Percentiles rank a stretch among this genome's conserved stretches.
phyloP scores from a whole-genome alignment of 2,329 filamentous ascomycete species.

The Cercospora brassicicola region DNA sequence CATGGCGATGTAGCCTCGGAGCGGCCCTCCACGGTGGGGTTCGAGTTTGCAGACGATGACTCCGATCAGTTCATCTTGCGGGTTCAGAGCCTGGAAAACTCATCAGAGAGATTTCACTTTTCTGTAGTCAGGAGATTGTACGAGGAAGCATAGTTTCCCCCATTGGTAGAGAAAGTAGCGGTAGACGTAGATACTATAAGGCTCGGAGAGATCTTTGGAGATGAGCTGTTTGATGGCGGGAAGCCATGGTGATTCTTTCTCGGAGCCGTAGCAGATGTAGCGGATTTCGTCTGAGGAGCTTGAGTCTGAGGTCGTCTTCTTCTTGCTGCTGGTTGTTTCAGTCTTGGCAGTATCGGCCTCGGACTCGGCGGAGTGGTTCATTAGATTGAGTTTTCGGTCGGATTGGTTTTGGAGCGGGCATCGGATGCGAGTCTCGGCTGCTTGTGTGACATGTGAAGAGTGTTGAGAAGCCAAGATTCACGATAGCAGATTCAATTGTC shows the following conservation, averaged over 20 bases:
- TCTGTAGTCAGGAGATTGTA: conserved; percentile 41
- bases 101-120: not conserved
- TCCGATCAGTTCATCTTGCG: conserved; percentile 69
- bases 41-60: conserved; percentile 96
- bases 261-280: conserved; percentile 61
- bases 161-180: conserved; percentile 97
- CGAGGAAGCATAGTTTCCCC: conserved; percentile 96
- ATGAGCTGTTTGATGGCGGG: conserved; percentile 88
- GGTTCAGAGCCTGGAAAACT: conserved; percentile 48
- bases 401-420: not conserved
- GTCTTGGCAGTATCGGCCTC: conserved; percentile 9
- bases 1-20: conserved; percentile 97
- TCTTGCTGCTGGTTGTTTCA: conserved; percentile 7
- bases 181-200: conserved; percentile 99
- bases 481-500: not conserved
- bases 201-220: conserved; percentile 93
- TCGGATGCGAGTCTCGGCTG: not conserved
- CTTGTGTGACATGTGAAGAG: not conserved
- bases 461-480: not conserved
- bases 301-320: not conserved
- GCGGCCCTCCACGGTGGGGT: conserved; percentile 78
- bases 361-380: conserved; percentile 9
- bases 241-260: conserved; percentile 67
- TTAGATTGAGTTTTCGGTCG: conserved; percentile 5
- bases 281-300: conserved; percentile 29